These are phyloP conservation scores for Russula sp. DNA, from an alignment of 768 basidiomycete species.

Conservation along the genomic window DNA sequence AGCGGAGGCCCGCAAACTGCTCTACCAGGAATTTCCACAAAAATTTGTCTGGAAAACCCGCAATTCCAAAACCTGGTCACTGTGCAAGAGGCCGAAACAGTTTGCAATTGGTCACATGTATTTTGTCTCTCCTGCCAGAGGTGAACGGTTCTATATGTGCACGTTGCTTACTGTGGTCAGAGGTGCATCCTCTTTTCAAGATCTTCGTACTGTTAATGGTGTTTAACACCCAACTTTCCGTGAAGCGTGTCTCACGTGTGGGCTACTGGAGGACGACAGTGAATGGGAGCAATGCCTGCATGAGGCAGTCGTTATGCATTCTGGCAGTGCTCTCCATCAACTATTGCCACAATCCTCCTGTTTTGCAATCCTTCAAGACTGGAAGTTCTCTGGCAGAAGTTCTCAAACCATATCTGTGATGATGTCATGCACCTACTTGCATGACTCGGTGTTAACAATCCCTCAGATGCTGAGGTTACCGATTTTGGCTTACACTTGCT, in stretches of 20 bases:
- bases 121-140: not conserved
- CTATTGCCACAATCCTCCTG: not conserved
- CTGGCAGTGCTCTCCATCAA: not conserved
- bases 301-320: not conserved
- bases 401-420: not conserved
- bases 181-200: not conserved
- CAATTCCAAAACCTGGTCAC: accelerated
- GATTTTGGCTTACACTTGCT: too few species aligned
- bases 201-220: not conserved
- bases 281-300: not conserved
- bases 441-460: too few species aligned
- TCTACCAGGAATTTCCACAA: not conserved
- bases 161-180: not conserved
- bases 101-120: not conserved
- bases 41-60: not conserved
- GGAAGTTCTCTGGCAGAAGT: not conserved
- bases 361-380: not conserved
- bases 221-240: not conserved
- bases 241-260: not conserved
- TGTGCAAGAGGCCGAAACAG: accelerated
- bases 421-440: too few species aligned
- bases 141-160: not conserved
- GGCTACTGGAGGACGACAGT: not conserved
- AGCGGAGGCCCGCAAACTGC: not conserved
- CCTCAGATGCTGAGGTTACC: too few species aligned